Evolutionary conservation across 192 early-diverging fungal genomes (phyloP).

Genomic region (Spizellomyces sp.): DNA sequence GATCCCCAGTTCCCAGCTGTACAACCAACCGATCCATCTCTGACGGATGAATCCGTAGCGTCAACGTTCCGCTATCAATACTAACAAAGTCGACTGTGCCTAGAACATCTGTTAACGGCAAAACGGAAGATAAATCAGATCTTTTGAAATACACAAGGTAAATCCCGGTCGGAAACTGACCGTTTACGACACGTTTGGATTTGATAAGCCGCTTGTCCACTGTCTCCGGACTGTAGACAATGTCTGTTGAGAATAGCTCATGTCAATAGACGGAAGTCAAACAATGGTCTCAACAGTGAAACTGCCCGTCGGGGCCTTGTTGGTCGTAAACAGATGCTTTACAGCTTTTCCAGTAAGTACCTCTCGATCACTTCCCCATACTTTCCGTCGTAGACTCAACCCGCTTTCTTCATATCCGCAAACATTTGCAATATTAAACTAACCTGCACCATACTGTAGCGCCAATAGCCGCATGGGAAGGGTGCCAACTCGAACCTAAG

Average conservation of each 20-base stretch:
- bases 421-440: not conserved
- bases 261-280: not conserved
- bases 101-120: slow-evolving; percentile 34
- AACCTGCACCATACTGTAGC: slow-evolving; percentile 85
- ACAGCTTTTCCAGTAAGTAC: not conserved
- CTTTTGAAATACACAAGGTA: not conserved
- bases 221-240: slow-evolving; percentile 89
- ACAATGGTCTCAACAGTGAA: not conserved
- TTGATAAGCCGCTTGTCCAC: slow-evolving; percentile 85
- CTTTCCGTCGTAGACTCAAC: too few relatives aligned
- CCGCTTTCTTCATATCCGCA: too few relatives aligned
- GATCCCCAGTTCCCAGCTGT: slow-evolving; percentile 89
- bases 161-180: slow-evolving; percentile 38
- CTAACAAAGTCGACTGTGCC: slow-evolving; percentile 78
- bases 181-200: slow-evolving; percentile 72
- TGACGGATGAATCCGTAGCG: slow-evolving; percentile 73
- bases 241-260: slow-evolving; percentile 48
- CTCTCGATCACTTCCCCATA: not conserved
- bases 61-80: slow-evolving; percentile 57
- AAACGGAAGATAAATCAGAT: not conserved
- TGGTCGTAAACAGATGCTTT: not conserved
- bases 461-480: slow-evolving; percentile 86
- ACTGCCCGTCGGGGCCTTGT: not conserved
- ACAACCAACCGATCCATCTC: slow-evolving; percentile 84
- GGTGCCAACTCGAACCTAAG: slow-evolving; percentile 62